phyloP scores from a whole-genome alignment of 2,329 filamentous ascomycete genomes.

The Colletotrichum lupini region DNA sequence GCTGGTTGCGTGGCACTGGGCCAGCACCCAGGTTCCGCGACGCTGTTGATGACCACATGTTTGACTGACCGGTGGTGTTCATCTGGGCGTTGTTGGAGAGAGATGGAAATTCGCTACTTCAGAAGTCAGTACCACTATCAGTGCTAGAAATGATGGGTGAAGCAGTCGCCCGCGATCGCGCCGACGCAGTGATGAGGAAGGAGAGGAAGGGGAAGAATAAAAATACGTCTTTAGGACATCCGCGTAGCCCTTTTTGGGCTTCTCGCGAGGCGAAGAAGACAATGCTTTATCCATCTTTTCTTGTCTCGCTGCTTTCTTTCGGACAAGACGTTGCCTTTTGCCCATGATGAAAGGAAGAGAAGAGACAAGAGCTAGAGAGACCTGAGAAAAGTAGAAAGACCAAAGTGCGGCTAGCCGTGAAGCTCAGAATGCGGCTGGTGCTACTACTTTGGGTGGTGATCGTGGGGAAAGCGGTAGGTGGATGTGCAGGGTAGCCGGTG shows the following conservation, averaged over 20 bases:
- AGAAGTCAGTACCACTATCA: conserved; percentile 39
- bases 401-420: background rate
- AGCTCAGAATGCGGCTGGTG: background rate
- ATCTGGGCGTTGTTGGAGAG: conserved; percentile 71
- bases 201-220: background rate
- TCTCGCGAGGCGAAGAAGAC: background rate
- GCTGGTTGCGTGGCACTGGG: conserved; percentile 62
- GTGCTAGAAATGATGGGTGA: background rate
- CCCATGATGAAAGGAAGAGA: conserved; percentile 5
- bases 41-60: conserved; percentile 65
- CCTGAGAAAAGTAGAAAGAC: background rate
- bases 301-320: conserved; percentile 12
- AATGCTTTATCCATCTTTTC: conserved; percentile 10
- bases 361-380: background rate
- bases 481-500: background rate
- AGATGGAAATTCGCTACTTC: conserved; percentile 71
- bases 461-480: background rate
- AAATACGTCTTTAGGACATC: conserved; percentile 46
- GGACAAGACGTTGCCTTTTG: conserved; percentile 27
- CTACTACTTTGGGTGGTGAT: background rate
- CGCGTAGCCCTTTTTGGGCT: conserved; percentile 41
- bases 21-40: conserved; percentile 58
- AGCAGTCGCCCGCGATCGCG: background rate
- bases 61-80: conserved; percentile 58
- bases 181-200: background rate